phyloP scores from a whole-genome alignment of 192 early-diverging fungal species.

The Backusella circina region DNA sequence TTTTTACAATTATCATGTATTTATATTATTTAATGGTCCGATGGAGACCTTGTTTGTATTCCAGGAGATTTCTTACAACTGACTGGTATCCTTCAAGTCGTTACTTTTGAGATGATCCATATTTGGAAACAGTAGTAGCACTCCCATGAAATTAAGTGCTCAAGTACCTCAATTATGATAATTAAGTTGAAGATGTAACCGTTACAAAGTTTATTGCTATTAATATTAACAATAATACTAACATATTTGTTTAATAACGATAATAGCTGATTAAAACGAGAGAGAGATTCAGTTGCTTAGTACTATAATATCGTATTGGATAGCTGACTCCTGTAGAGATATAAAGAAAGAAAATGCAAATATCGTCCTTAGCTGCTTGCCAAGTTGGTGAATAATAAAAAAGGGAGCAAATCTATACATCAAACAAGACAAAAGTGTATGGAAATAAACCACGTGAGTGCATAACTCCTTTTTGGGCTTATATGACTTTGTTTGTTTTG shows the following conservation, averaged over 20 bases:
- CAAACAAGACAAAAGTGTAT: neutral
- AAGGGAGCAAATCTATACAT: neutral
- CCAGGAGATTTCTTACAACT: no score
- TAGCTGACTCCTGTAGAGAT: neutral
- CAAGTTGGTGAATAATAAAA: neutral
- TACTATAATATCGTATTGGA: neutral
- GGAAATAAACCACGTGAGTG: slow-evolving; percentile 1
- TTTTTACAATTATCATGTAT: no score
- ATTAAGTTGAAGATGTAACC: neutral
- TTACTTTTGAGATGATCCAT: no score
- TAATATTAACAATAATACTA: neutral
- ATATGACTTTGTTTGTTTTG: neutral
- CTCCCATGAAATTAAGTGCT: no score
- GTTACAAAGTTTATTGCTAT: neutral
- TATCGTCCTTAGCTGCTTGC: neutral
- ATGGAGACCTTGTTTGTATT: no score
- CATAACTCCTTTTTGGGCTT: neutral
- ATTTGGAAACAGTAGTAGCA: no score
- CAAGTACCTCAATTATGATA: neutral
- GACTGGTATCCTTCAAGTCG: no score
- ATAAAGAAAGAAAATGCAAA: neutral
- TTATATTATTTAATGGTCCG: no score
- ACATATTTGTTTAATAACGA: neutral
- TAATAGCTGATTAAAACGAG: neutral
- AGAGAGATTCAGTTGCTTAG: neutral